These are phyloP conservation scores for Lizonia empirigonia DNA, from an alignment of 2,329 filamentous ascomycete genomes.

Conservation along the genomic window DNA sequence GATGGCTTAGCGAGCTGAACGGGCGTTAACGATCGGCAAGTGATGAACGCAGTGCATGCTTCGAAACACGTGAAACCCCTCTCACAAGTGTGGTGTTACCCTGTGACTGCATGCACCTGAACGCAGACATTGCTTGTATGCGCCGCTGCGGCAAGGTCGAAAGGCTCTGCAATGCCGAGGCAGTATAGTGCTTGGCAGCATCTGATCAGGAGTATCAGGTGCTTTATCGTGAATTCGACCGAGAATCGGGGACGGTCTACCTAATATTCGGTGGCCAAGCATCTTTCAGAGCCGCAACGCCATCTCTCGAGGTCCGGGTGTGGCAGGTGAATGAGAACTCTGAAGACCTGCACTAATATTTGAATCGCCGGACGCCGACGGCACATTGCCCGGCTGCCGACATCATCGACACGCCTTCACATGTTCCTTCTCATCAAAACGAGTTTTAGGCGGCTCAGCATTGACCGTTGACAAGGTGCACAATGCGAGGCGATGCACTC, in stretches of 20 bases:
- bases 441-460: constrained; percentile 11
- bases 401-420: constrained; percentile 14
- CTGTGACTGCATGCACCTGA: constrained; percentile 6
- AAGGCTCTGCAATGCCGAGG: constrained; percentile 9
- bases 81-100: constrained; percentile 2
- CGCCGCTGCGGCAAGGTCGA: background rate
- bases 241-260: constrained; percentile 6
- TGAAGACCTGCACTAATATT: background rate
- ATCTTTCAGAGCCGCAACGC: constrained; percentile 15
- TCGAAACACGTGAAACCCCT: background rate
- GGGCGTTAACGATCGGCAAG: too few relatives aligned
- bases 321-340: background rate
- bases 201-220: constrained; percentile 9
- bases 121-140: constrained; percentile 11
- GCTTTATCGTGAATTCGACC: background rate
- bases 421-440: constrained; percentile 7
- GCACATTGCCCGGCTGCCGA: constrained; percentile 12
- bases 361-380: constrained; percentile 1
- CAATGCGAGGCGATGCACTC: constrained; percentile 9
- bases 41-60: background rate
- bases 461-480: constrained; percentile 8
- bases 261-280: constrained; percentile 17
- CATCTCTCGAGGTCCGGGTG: background rate
- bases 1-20: too few relatives aligned
- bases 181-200: constrained; percentile 6